These are phyloP conservation scores for Pichia sp. DNA, from an alignment of 1,139 yeast species.

Conservation along the genomic window DNA sequence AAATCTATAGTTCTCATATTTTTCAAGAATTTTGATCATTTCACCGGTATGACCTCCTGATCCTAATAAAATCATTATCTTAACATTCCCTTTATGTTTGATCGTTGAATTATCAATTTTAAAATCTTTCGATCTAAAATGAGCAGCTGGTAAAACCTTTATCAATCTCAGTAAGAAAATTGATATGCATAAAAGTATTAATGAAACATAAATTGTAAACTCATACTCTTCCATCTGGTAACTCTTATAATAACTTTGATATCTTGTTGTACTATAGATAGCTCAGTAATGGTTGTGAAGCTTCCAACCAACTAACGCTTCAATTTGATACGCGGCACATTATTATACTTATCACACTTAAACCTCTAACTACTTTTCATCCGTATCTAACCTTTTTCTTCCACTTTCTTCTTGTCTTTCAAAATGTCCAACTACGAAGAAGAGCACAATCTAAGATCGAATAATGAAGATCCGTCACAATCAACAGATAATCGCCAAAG, in stretches of 20 bases:
- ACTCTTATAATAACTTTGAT: too few species aligned
- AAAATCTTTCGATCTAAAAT: neutral
- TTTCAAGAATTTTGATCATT: conserved; percentile 62
- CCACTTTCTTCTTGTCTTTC: neutral
- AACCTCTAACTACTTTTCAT: too few species aligned
- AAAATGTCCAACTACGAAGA: conserved; percentile 18
- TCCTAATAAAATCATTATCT: conserved; percentile 54
- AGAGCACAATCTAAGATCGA: conserved; percentile 15
- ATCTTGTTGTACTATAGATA: too few species aligned
- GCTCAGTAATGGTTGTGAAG: too few species aligned
- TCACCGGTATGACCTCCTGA: conserved; percentile 98
- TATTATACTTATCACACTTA: too few species aligned
- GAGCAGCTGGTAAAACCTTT: conserved; percentile 15
- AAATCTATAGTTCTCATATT: conserved; percentile 22
- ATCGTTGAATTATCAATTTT: neutral
- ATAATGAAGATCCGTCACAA: neutral
- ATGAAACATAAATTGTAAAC: conserved; percentile 7
- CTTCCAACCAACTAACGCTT: too few species aligned
- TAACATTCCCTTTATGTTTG: neutral
- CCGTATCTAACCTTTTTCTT: too few species aligned
- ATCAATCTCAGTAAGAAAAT: conserved; percentile 10
- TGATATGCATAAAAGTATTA: neutral
- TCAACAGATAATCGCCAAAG: too few species aligned
- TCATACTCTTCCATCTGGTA: conserved; percentile 9
- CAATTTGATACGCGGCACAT: too few species aligned